These are phyloP conservation scores for Murraya koenigii DNA, from an alignment of 345 rosid genomes.

Conservation along the genomic window DNA sequence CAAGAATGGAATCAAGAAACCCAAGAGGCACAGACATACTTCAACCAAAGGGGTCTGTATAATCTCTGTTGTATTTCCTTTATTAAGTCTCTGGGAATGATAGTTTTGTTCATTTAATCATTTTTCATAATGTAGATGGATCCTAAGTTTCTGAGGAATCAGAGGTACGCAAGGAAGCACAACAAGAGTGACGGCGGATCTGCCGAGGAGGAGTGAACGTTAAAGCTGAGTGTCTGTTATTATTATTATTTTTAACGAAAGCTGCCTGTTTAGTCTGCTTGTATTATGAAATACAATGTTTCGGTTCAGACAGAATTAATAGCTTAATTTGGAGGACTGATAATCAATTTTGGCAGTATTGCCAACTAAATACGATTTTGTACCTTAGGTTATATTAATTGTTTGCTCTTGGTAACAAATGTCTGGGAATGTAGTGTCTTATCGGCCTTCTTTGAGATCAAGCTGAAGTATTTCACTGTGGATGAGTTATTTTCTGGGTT, in stretches of 20 bases:
- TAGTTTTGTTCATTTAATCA: neutral
- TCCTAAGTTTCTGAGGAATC: slow-evolving; percentile 54
- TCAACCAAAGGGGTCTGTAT: slow-evolving; percentile 24
- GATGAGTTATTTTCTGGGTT: neutral
- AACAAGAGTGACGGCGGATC: slow-evolving; percentile 32
- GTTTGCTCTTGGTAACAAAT: neutral
- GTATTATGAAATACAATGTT: neutral
- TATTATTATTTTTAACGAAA: neutral
- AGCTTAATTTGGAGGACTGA: neutral
- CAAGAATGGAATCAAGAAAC: slow-evolving; percentile 30
- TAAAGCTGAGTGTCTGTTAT: neutral
- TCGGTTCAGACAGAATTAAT: neutral
- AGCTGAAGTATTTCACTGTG: neutral
- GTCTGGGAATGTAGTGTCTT: neutral
- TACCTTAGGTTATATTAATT: neutral
- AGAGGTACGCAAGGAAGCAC: slow-evolving; percentile 58
- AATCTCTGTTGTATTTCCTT: neutral
- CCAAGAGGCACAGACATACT: slow-evolving; percentile 22
- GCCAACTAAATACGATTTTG: neutral
- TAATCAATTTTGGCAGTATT: neutral
- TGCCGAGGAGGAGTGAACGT: slow-evolving; percentile 18
- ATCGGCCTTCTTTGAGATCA: neutral
- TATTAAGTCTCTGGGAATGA: neutral
- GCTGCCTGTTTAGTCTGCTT: neutral
- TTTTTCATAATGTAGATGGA: slow-evolving; percentile 38